phyloP scores from a whole-genome alignment of 2,329 filamentous ascomycete species.

The Exophiala spinifera region DNA sequence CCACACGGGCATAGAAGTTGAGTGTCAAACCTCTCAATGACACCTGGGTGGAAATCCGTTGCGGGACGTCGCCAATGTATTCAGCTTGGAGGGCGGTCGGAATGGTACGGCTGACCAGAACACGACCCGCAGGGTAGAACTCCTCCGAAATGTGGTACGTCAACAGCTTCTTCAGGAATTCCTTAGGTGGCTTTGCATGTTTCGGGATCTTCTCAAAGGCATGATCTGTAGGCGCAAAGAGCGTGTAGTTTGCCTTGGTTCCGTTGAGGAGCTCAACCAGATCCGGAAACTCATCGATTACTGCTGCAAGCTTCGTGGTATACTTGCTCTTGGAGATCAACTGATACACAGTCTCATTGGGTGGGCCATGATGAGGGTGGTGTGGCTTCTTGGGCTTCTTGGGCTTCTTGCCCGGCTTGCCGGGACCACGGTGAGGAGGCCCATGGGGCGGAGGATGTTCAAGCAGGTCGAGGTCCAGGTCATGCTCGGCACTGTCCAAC shows the following conservation, averaged over 20 bases:
- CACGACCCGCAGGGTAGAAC: slow-evolving; percentile 61
- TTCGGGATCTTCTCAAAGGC: slow-evolving; percentile 68
- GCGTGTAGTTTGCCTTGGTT: slow-evolving; percentile 70
- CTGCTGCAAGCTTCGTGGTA: slow-evolving; percentile 70
- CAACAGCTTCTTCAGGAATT: slow-evolving; percentile 66
- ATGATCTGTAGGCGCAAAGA: slow-evolving; percentile 75
- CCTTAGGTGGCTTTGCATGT: slow-evolving; percentile 63
- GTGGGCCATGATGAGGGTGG: slow-evolving; percentile 42
- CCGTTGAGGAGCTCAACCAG: slow-evolving; percentile 71
- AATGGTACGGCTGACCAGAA: slow-evolving; percentile 71
- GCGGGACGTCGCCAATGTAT: slow-evolving; percentile 61
- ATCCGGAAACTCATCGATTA: slow-evolving; percentile 70
- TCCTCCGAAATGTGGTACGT: slow-evolving; percentile 72
- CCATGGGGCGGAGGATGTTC: slow-evolving; percentile 20
- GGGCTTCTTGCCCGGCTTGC: slow-evolving; percentile 29
- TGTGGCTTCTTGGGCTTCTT: slow-evolving; percentile 39
- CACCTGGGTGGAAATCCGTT: slow-evolving; percentile 69
- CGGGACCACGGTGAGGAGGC: slow-evolving; percentile 33
- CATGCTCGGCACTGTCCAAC: slow-evolving; percentile 36
- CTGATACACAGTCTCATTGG: slow-evolving; percentile 74
- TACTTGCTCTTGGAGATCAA: slow-evolving; percentile 72
- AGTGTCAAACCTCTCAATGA: slow-evolving; percentile 62
- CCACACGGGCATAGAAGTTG: slow-evolving; percentile 73
- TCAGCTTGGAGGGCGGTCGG: slow-evolving; percentile 63
- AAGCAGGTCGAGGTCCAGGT: slow-evolving; percentile 20